Percentiles rank a stretch among this genome's conserved stretches.
These are phyloP conservation scores for Coffea humblotiana DNA, from an alignment of 305 asterid genomes.

Conservation along the genomic window DNA sequence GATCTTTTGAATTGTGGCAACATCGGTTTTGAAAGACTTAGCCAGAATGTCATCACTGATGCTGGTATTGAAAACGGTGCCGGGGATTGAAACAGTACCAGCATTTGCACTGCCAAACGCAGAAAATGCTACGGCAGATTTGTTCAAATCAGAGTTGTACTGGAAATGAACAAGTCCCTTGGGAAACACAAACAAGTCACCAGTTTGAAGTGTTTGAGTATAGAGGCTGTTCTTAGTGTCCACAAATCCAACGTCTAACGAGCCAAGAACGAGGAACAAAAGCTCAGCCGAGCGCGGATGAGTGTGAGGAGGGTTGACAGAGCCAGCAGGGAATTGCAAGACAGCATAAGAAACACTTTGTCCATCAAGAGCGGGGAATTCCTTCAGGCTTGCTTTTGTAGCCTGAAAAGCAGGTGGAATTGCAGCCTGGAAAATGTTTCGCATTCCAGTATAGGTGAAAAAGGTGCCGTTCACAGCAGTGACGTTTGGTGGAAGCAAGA, in stretches of 20 bases:
- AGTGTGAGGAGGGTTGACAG: slow-evolving; percentile 65
- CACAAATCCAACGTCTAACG: slow-evolving; percentile 28
- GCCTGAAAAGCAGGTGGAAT: slow-evolving; percentile 38
- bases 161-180: slow-evolving; percentile 33
- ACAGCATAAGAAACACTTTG: slow-evolving; percentile 67
- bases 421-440: slow-evolving; percentile 25
- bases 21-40: slow-evolving; percentile 20
- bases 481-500: slow-evolving; percentile 15
- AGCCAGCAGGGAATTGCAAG: slow-evolving; percentile 43
- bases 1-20: slow-evolving; percentile 24
- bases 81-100: slow-evolving; percentile 14
- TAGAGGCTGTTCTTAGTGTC: slow-evolving; percentile 50
- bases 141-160: slow-evolving; percentile 3
- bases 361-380: slow-evolving; percentile 55
- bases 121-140: slow-evolving; percentile 15
- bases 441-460: slow-evolving; percentile 59
- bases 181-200: slow-evolving; percentile 27
- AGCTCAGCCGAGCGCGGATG: slow-evolving; percentile 68
- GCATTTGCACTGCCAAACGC: slow-evolving; percentile 29
- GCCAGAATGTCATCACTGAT: slow-evolving; percentile 18
- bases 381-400: slow-evolving; percentile 43
- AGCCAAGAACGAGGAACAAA: slow-evolving; percentile 45
- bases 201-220: slow-evolving; percentile 31
- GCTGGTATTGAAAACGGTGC: slow-evolving; percentile 9
- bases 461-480: not conserved